Conservation (phyloP, 768 basidiomycete species). For the Leucocoprinus leucothites region DNA sequence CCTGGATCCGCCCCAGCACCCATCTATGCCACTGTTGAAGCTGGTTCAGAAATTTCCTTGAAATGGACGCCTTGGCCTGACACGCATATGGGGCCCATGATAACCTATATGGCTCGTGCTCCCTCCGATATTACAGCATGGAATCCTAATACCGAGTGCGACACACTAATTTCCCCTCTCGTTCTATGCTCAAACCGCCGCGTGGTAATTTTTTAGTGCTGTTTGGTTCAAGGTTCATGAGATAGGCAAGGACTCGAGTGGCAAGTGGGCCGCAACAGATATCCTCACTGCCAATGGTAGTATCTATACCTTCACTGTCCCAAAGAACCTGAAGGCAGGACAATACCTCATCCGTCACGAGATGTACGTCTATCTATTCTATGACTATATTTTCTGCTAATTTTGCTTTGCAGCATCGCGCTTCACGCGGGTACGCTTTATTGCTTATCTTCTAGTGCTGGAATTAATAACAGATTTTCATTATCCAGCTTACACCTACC, state of each 20-base stretch:
- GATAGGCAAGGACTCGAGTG: slow-evolving; percentile 37
- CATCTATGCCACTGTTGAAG: slow-evolving; percentile 33
- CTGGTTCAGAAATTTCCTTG: slow-evolving; percentile 34
- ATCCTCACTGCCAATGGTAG: slow-evolving; percentile 31
- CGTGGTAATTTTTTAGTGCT: too few species aligned
- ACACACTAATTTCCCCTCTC: not conserved
- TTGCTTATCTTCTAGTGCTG: too few species aligned
- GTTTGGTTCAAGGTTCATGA: slow-evolving; percentile 50
- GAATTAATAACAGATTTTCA: too few species aligned
- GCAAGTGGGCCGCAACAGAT: slow-evolving; percentile 41
- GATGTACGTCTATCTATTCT: slow-evolving; percentile 25
- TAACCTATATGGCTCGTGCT: slow-evolving; percentile 43
- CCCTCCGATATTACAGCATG: slow-evolving; percentile 39
- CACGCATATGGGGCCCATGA: slow-evolving; percentile 36
- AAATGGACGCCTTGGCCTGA: slow-evolving; percentile 39
- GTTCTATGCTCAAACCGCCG: too few species aligned
- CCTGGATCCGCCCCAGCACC: slow-evolving; percentile 33
- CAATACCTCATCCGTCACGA: slow-evolving; percentile 48
- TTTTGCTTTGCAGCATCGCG: slow-evolving; percentile 27
- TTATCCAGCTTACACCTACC: slow-evolving; percentile 28
- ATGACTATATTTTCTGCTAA: not conserved
- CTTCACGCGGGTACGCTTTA: slow-evolving; percentile 19
- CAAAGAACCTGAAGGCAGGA: slow-evolving; percentile 36
- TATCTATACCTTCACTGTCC: slow-evolving; percentile 43
- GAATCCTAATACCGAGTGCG: slow-evolving; percentile 33